phyloP scores from a whole-genome alignment of 345 rosid species.

The Gynandropsis gynandra region DNA sequence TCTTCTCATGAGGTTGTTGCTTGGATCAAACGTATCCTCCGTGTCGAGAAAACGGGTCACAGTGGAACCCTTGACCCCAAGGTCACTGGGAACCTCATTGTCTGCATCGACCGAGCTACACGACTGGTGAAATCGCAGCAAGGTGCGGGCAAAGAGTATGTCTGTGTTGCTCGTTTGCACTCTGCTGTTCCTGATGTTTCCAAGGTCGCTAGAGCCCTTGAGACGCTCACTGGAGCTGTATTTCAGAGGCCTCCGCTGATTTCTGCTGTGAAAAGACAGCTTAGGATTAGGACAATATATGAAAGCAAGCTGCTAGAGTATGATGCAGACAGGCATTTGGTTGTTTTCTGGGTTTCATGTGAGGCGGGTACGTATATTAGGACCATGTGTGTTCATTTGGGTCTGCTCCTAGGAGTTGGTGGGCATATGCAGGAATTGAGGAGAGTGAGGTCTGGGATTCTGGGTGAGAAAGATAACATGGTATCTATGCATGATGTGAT shows the following conservation, averaged over 20 bases:
- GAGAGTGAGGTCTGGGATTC: constrained; percentile 89
- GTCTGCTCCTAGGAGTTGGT: constrained; percentile 83
- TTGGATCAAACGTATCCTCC: constrained; percentile 88
- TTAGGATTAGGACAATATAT: constrained; percentile 83
- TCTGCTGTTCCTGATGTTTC: constrained; percentile 77
- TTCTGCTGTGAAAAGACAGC: constrained; percentile 94
- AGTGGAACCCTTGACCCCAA: constrained; percentile 95
- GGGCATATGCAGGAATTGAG: constrained; percentile 95
- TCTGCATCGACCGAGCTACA: constrained; percentile 88
- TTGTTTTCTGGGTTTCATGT: constrained; percentile 91
- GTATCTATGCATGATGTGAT: constrained; percentile 95
- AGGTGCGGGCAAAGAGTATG: constrained; percentile 97
- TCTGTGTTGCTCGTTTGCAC: constrained; percentile 86
- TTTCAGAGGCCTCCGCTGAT: constrained; percentile 89
- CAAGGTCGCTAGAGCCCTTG: constrained; percentile 83
- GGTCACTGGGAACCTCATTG: constrained; percentile 89
- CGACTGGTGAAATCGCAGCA: constrained; percentile 94
- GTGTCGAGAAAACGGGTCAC: constrained; percentile 89
- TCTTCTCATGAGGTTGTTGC: constrained; percentile 99
- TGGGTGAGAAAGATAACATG: constrained; percentile 92
- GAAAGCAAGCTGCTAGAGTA: constrained; percentile 87
- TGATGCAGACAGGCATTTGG: constrained; percentile 72
- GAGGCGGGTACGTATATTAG: constrained; percentile 96
- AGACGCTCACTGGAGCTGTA: constrained; percentile 83
- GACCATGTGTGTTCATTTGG: constrained; percentile 93